phyloP scores from a whole-genome alignment of 2,329 filamentous ascomycete species.

The Orbilia oligospora region DNA sequence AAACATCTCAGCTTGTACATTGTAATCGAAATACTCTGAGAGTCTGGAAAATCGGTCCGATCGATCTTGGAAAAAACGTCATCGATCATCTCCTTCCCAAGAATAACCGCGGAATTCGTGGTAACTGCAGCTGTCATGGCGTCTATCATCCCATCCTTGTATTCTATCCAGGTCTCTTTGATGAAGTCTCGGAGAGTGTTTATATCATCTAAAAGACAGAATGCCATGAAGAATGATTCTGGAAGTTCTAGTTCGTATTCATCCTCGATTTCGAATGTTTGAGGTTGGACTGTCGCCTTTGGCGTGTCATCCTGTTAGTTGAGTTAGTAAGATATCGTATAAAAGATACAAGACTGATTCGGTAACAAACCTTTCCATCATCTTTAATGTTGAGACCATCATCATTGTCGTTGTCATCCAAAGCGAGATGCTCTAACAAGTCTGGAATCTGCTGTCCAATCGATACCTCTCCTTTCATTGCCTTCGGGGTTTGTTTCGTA shows the following conservation, averaged over 20 bases:
- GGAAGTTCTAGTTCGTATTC: constrained; percentile 5
- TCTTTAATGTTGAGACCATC: background rate
- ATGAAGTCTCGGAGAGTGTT: constrained; percentile 61
- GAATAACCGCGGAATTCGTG: constrained; percentile 64
- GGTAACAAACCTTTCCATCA: background rate
- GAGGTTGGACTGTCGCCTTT: background rate
- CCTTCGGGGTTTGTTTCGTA: background rate
- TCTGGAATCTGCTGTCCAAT: background rate
- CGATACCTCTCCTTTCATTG: background rate
- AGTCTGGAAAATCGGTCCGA: constrained; percentile 59
- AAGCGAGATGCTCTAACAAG: background rate
- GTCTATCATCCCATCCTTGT: constrained; percentile 60
- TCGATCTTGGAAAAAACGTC: constrained; percentile 55
- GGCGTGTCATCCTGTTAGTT: background rate
- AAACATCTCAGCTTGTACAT: constrained; percentile 52
- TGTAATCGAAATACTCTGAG: constrained; percentile 38
- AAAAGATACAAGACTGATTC: background rate
- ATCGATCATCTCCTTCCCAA: constrained; percentile 63
- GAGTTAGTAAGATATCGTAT: background rate
- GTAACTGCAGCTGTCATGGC: constrained; percentile 64
- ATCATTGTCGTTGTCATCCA: background rate
- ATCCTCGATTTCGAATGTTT: constrained; percentile 5
- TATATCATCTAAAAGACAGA: constrained; percentile 63
- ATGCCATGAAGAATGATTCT: constrained; percentile 13
- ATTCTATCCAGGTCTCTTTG: constrained; percentile 62